Base-by-base conservation (phyloP, 2,329 filamentous ascomycete genomes). In the Neobulgaria alba region DNA sequence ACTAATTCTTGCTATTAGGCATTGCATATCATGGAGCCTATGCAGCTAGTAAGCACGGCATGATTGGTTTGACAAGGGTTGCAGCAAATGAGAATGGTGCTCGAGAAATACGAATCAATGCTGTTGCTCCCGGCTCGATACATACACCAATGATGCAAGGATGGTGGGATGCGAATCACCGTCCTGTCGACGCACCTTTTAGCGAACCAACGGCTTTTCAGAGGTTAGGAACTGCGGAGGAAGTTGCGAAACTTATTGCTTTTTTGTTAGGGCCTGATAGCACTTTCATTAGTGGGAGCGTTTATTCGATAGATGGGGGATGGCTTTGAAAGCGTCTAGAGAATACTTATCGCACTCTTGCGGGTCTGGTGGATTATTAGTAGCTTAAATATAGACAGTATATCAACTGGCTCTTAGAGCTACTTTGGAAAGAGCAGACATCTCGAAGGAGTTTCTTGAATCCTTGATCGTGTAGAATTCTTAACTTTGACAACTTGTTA, bases 221-320 rank as follows among this genome's bases (percentile, higher is more conserved):
- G 58, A 61, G 70, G 42, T 59, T 63, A 39, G 70, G 69, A 2
- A 69, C 63, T 18, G 54, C 69, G 0, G 74, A 0, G 61, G 76
- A 80, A 55, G 70, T 79, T 5, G 71, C 74, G 0, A 67, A 74
- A 54, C 65, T 72, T 2, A 72, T 67, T 3, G 51, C 72, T 14
- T 79, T 77, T 46, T 60, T 79, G 39, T 73, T 66, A 7, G 73
- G 70, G 29, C 64, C 71, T 26, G 71, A 75, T 49, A 71, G 75
- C 3, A 65, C 61, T 17, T 79, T 79, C 51, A 70, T 79, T 4
- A 79, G 73, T 0, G 75, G 75, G 0, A 67, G 71, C 52, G 67
- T 68, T 53, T 58, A 73, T 49, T 63, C 73, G 9, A 63, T 71
- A 2, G 69, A 71, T 53, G 68, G 67, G 0, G 68, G 67, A 67